These are phyloP conservation scores for Triticum urartu DNA, from an alignment of 176 grass and related monocot genomes.

Conservation along the genomic window DNA sequence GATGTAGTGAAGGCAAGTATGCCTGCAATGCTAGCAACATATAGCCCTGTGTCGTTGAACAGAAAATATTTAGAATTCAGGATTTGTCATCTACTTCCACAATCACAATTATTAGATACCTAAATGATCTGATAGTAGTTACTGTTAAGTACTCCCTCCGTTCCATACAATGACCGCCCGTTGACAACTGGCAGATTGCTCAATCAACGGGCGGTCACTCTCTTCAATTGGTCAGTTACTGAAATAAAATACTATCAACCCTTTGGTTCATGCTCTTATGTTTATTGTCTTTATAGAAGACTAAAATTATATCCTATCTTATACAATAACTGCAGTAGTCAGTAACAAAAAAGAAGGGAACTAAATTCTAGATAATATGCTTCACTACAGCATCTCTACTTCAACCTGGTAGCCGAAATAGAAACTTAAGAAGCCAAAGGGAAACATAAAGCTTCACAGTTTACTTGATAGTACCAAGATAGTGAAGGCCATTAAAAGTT, in stretches of 20 bases:
- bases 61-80: background rate
- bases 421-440: background rate
- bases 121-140: background rate
- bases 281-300: background rate
- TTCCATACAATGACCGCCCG: too few species aligned
- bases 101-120: background rate
- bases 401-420: background rate
- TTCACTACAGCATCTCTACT: background rate
- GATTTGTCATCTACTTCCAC: background rate
- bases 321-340: background rate
- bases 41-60: constrained; percentile 41
- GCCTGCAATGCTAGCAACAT: constrained; percentile 53
- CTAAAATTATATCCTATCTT: background rate
- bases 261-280: background rate
- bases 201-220: background rate
- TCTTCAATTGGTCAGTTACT: background rate
- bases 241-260: background rate
- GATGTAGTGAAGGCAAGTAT: constrained; percentile 47
- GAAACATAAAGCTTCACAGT: background rate
- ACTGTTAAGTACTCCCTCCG: background rate
- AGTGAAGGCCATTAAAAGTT: background rate
- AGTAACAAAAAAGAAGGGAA: background rate
- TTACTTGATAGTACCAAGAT: background rate
- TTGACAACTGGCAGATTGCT: background rate
- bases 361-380: background rate